phyloP scores from a whole-genome alignment of 1,284 basidiomycete genomes.

The Phylloporus gajari region DNA sequence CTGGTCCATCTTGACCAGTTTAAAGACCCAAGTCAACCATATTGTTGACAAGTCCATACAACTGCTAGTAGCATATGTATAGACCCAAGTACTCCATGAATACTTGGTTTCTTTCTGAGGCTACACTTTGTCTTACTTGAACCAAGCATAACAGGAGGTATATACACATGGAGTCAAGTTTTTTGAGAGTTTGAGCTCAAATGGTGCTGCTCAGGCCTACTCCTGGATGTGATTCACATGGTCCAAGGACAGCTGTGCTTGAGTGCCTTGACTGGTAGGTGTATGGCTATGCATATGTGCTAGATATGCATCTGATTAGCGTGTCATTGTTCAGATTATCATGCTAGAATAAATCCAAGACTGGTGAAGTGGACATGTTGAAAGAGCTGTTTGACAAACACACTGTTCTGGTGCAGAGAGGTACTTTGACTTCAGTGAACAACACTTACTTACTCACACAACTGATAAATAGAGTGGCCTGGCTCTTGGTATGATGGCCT shows the following conservation, averaged over 20 bases:
- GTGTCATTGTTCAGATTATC: conserved; percentile 38
- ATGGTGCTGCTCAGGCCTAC: neutral
- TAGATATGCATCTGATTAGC: conserved; percentile 36
- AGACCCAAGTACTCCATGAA: too few relatives aligned
- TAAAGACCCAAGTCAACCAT: too few relatives aligned
- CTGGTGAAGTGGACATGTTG: conserved; percentile 75
- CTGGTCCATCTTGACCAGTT: too few relatives aligned
- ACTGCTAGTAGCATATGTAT: too few relatives aligned
- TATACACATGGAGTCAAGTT: too few relatives aligned
- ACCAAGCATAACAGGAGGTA: too few relatives aligned
- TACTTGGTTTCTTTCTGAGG: too few relatives aligned
- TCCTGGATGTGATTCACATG: conserved; percentile 15
- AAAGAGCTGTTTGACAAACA: conserved; percentile 59
- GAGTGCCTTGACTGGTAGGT: conserved; percentile 33
- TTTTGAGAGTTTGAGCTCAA: too few relatives aligned
- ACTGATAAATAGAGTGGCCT: conserved; percentile 44
- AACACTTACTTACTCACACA: conserved; percentile 1
- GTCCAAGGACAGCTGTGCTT: conserved; percentile 43
- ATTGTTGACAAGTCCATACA: too few relatives aligned
- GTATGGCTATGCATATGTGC: conserved; percentile 2
- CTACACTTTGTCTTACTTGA: too few relatives aligned
- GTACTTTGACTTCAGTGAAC: neutral
- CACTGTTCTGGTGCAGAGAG: conserved; percentile 25
- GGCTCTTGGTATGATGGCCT: conserved; percentile 64
- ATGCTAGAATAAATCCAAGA: conserved; percentile 72